Base-by-base conservation (phyloP, 768 basidiomycete species). In the Lentinula edodes region DNA sequence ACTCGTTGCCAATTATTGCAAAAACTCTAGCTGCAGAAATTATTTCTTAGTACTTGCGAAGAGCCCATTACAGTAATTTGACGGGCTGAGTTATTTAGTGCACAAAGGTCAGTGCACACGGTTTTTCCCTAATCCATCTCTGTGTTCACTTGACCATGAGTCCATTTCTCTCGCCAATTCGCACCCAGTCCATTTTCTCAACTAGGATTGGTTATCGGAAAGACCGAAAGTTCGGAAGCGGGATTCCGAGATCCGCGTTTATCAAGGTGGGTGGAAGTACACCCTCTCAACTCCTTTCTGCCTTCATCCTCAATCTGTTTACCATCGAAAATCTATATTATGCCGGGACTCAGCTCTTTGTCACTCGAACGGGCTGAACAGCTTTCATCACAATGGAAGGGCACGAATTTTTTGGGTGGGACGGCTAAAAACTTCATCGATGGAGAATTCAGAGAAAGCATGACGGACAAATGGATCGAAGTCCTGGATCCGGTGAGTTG, bases 361-460 rank as follows among this genome's bases (percentile, higher is more conserved):
- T 87, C 86, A n/a, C 79, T 81, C n/a, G 72, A 83, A 32, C 83
- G 82, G 64, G 91, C 91, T 1, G 85, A 91, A 66, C 80, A 80
- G 58, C 76, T 94, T n/a, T 89, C 90, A 16, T 72, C 41, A 12
- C 80, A 86, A 36, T 98, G 93, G 92, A 87, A 87, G 65, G 95
- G 95, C 45, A 95, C 95, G 2, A 90, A 81, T 61, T 88, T 89
- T 32, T 82, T 85, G 10, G 95, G 95, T n/a, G 89, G 84, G 35
- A 87, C 81, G 63, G 95, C 95, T 60, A 95, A 91, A 82, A 95
- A 94, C 72, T 94, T 89, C 74, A 91, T 98, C 61, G 90, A 85
- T 10, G 96, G 95, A 5, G 83, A 94, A 75, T 98, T 95, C 68
- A 80, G 88, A 8, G 90, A 95, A 67, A 93, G 91, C 75, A 83